These are phyloP conservation scores for Globisporangium middletonii DNA, from an alignment of 352 stramenopile species.

Conservation along the genomic window DNA sequence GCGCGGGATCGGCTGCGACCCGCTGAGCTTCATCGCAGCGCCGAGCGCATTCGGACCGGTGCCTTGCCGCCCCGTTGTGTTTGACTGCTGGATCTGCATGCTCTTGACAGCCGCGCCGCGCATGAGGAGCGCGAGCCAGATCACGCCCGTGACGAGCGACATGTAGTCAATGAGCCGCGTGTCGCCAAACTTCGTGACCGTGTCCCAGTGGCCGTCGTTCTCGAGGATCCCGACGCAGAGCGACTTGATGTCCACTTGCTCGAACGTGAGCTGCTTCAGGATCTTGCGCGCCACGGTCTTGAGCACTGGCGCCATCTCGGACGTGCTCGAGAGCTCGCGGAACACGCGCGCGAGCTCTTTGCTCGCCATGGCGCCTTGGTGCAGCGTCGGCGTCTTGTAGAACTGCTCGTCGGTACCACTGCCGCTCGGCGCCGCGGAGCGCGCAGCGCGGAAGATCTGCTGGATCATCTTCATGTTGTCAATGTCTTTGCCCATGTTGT, in stretches of 20 bases:
- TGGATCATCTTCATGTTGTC: conserved; percentile 90
- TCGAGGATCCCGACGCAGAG: conserved; percentile 71
- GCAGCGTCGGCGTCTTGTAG: conserved; percentile 40
- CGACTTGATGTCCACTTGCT: conserved; percentile 78
- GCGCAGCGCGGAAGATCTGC: conserved; percentile 75
- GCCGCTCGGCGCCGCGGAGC: conserved; percentile 13
- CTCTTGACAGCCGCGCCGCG: conserved; percentile 76
- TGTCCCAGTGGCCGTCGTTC: conserved; percentile 73
- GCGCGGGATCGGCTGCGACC: conserved; percentile 47
- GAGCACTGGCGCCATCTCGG: conserved; percentile 73
- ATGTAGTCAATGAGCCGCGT: conserved; percentile 75
- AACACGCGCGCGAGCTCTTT: conserved; percentile 73
- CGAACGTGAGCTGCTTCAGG: conserved; percentile 73
- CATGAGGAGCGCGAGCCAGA: conserved; percentile 76
- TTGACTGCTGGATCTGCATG: conserved; percentile 80
- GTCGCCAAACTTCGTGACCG: conserved; percentile 46
- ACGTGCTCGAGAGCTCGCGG: conserved; percentile 63
- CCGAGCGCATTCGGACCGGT: conserved; percentile 25
- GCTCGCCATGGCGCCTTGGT: conserved; percentile 61
- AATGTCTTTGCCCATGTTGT: conserved; percentile 81
- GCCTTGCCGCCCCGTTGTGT: conserved; percentile 27
- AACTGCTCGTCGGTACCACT: conserved; percentile 51
- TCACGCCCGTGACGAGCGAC: conserved; percentile 62
- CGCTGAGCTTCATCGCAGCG: conserved; percentile 40
- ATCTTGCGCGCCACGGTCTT: conserved; percentile 86